A percentile compares a stretch with the other conserved stretches of the same genome.
phyloP scores from a whole-genome alignment of 495 filamentous ascomycete genomes.

The Elaphomyces granulatus region DNA sequence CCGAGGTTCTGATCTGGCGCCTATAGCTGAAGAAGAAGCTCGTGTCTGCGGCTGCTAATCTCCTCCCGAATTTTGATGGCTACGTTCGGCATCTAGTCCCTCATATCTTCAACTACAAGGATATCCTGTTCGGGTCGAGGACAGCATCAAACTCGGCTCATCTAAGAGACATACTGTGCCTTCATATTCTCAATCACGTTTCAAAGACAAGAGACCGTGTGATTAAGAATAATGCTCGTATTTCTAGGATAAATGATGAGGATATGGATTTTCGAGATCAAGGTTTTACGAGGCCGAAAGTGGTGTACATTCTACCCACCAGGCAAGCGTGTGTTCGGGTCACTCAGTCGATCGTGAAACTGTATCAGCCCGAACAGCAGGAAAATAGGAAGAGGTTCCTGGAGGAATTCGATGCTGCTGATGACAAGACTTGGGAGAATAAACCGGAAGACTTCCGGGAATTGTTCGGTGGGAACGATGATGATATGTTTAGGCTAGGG shows the following conservation, averaged over 20 bases:
- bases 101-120: slow-evolving; percentile 56
- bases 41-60: slow-evolving; percentile 18
- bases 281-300: slow-evolving; percentile 88
- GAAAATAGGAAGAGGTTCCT: slow-evolving; percentile 90
- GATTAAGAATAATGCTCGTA: slow-evolving; percentile 75
- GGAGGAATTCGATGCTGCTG: slow-evolving; percentile 54
- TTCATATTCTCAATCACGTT: slow-evolving; percentile 82
- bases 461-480: slow-evolving; percentile 84
- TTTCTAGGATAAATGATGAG: slow-evolving; percentile 43
- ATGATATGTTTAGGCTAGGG: slow-evolving; percentile 89
- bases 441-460: slow-evolving; percentile 82
- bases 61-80: slow-evolving; percentile 21
- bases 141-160: slow-evolving; percentile 46
- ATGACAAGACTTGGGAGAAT: slow-evolving; percentile 48
- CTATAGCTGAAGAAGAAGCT: slow-evolving; percentile 34
- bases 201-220: slow-evolving; percentile 87
- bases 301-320: slow-evolving; percentile 79
- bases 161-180: slow-evolving; percentile 55
- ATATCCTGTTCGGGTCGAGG: slow-evolving; percentile 64
- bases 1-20: slow-evolving; percentile 2
- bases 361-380: slow-evolving; percentile 75
- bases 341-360: slow-evolving; percentile 53
- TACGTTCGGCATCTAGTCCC: slow-evolving; percentile 23
- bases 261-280: slow-evolving; percentile 79
- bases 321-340: slow-evolving; percentile 66